Base-by-base conservation (phyloP, 768 basidiomycete genomes). In the Termitomyces eurrhizus region DNA sequence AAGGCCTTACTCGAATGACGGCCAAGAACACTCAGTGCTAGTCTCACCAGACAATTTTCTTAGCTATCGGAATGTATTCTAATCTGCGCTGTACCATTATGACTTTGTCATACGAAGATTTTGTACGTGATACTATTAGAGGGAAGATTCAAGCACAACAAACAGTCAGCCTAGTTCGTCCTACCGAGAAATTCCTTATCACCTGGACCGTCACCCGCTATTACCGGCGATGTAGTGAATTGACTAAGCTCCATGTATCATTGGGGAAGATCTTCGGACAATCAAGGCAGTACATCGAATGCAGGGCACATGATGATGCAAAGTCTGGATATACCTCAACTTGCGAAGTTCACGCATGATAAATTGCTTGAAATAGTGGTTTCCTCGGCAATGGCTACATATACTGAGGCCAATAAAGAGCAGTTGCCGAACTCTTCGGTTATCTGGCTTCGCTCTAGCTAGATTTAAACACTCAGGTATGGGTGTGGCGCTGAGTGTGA, bases 1-100 rank as follows among this genome's bases (percentile, higher is more conserved):
- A 59, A 53, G 5, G 32, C 35, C 8, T 48, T 59, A 35, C n/a
- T 59, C 1, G 21, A 59, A n/a, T 52, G 58, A 59, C 6, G 37
- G 33, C 16, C 18, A n/a, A 55, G 29, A 42, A n/a, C 16, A 54
- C 29, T 39, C 37, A 16, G 4, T 29, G 24, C 18, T 26, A 21
- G 5, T 7, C 1, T 18, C 33, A 2, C 8, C 12, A 18, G 24
- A 53, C 9, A 29, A 53, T 37, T 53, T 13, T 46, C 4, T 24
- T 48, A 8, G 26, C 26, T 16, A 48, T 8, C 9, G 1, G 7
- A 37, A 26, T 37, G 24, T 13, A 21, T 21, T 13, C 26, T 14
- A 36, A 1, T 24, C 1, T 36, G 24, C 3, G 7, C 6, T 21
- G 21, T n/a, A 32, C 29, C 33, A 11, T 48, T 13, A 14, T 8